These are phyloP conservation scores for Areca catechu DNA, from an alignment of 176 grass and related monocot species.

Conservation along the genomic window DNA sequence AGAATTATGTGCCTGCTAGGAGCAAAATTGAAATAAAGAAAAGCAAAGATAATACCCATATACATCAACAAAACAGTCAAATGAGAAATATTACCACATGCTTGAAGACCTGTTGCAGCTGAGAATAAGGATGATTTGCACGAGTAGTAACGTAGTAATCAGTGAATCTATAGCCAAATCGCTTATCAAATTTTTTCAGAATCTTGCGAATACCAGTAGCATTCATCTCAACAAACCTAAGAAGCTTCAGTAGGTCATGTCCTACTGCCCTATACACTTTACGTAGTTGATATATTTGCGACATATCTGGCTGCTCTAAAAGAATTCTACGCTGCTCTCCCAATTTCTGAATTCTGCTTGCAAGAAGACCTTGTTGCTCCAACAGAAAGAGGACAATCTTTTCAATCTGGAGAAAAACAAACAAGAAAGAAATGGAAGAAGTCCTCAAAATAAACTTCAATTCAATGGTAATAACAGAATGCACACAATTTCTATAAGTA, in stretches of 20 bases:
- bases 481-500: too few species aligned
- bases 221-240: constrained; percentile 86
- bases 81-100: constrained; percentile 61
- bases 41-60: background rate
- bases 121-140: constrained; percentile 85
- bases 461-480: too few species aligned
- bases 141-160: constrained; percentile 87
- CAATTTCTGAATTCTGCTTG: constrained; percentile 65
- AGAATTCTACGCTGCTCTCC: constrained; percentile 34
- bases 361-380: constrained; percentile 75
- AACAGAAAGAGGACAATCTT: constrained; percentile 88
- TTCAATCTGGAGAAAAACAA: constrained; percentile 56
- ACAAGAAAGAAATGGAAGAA: constrained; percentile 4
- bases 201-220: constrained; percentile 93
- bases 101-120: constrained; percentile 88
- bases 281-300: constrained; percentile 39
- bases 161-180: constrained; percentile 64
- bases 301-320: constrained; percentile 33
- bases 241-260: constrained; percentile 68
- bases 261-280: constrained; percentile 64
- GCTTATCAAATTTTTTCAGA: constrained; percentile 93
- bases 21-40: too few species aligned
- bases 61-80: constrained; percentile 3
- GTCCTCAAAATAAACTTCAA: too few species aligned
- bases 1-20: too few species aligned